phyloP scores from a whole-genome alignment of 352 stramenopile genomes.

The Peronosclerospora sorghi region DNA sequence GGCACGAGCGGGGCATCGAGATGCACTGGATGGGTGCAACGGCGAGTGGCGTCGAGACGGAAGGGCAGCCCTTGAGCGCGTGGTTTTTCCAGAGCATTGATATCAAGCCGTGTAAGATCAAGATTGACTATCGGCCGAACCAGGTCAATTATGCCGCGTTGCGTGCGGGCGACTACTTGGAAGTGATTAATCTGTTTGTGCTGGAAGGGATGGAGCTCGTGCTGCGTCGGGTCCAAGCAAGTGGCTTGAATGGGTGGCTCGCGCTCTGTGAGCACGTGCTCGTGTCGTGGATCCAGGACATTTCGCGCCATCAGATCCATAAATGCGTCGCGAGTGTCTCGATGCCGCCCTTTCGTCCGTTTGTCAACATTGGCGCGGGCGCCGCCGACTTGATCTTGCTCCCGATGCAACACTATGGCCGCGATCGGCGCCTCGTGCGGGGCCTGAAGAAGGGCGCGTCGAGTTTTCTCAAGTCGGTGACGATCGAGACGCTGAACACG shows the following conservation, averaged over 20 bases:
- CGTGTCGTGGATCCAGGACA: conserved; percentile 83
- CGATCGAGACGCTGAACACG: conserved; percentile 81
- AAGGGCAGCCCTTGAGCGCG: conserved; percentile 31
- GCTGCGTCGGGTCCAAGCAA: conserved; percentile 76
- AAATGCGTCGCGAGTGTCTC: conserved; percentile 84
- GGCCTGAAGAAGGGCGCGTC: conserved; percentile 78
- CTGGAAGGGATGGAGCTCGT: conserved; percentile 83
- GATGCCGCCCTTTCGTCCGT: conserved; percentile 73
- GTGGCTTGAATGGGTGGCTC: conserved; percentile 64
- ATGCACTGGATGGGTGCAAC: conserved; percentile 25
- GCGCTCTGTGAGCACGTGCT: conserved; percentile 62
- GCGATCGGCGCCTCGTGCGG: conserved; percentile 70
- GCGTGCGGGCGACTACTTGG: conserved; percentile 73
- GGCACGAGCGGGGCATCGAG: conserved; percentile 36
- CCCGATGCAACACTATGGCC: conserved; percentile 78
- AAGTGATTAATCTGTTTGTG: conserved; percentile 86
- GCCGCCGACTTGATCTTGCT: conserved; percentile 79
- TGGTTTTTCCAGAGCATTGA: conserved; percentile 87
- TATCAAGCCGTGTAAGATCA: conserved; percentile 83
- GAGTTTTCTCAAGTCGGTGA: conserved; percentile 82
- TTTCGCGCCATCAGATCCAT: conserved; percentile 81
- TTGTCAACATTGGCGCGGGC: conserved; percentile 80
- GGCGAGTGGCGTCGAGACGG: conserved; percentile 17
- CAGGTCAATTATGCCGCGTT: conserved; percentile 79
- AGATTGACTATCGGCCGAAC: conserved; percentile 84